Evolutionary conservation across 345 rosid species (phyloP), one percentile per base, ranked within the genome.

Genomic region (Gossypium raimondii): DNA sequence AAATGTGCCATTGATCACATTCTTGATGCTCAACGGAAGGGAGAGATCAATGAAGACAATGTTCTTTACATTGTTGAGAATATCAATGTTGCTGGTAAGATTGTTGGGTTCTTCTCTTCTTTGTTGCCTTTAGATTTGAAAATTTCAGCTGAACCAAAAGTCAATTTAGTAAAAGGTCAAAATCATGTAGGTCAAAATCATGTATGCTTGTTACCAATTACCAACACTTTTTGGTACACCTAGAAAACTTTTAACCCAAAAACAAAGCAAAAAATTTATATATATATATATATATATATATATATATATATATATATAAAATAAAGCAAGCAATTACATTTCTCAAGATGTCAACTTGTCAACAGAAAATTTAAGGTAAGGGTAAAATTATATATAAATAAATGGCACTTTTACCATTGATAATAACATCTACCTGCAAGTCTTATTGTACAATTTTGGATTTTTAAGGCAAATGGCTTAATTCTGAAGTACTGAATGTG

Each of bases 41-140:
- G 98, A 43, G 99, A 96, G 79, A 96, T 96, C 83, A 96, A 86
- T 4, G 99, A 96, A 75, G 99, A 92, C 74, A 91, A 96, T 38
- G 99, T 93, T 55, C 93, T 96, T 56, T 96, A 96, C 93, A 96
- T 95, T 14, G 97, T 95, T 0, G 99, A 95, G 88, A 95, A 95
- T 79, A 95, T 95, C 85, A 95, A 95, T 67, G 99, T 93, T 34
- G 99, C 99, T 3, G 97, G 97, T 95, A 80, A 29, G 73, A 67
- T 34, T 50, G 59, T 24, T 69, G 2, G 12, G 10, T 50, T 51
- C 44, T 51, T 51, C 59, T 69, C n/a, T 56, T 67, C 17, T 44
- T 67, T 67, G 56, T 45, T 45, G 50, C 68, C 68, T 38, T 11
- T 2, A 17, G 20, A 12, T 57, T 57, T 22, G 61, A 57, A 57